A percentile compares a stretch with the other conserved stretches of the same genome.
phyloP scores from a whole-genome alignment of 1,284 basidiomycete species.

The Hemileia vastatrix region DNA sequence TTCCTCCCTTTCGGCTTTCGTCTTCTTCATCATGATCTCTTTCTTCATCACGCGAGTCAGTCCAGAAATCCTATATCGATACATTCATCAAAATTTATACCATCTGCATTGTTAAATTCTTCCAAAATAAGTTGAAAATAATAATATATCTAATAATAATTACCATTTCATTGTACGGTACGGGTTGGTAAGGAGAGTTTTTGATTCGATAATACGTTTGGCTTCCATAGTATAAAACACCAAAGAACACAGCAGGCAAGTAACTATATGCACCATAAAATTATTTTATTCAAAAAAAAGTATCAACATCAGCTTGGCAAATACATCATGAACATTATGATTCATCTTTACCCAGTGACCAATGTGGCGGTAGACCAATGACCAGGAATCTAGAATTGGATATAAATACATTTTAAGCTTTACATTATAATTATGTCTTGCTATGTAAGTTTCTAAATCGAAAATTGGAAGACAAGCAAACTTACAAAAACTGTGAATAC shows the following conservation, averaged over 20 bases:
- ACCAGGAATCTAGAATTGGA: slow-evolving; percentile 60
- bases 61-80: slow-evolving; percentile 12
- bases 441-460: slow-evolving; percentile 55
- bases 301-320: neutral
- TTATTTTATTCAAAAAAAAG: neutral
- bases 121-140: too few relatives aligned
- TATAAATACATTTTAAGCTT: too few relatives aligned
- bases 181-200: neutral
- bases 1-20: too few relatives aligned
- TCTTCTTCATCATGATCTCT: slow-evolving; percentile 13
- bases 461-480: neutral
- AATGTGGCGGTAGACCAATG: slow-evolving; percentile 33
- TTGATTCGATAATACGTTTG: neutral
- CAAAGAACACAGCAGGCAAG: neutral
- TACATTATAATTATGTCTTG: too few relatives aligned
- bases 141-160: neutral
- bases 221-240: slow-evolving; percentile 3
- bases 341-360: slow-evolving; percentile 27
- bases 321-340: neutral
- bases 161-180: slow-evolving; percentile 9
- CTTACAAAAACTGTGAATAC: slow-evolving; percentile 24
- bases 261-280: neutral
- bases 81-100: too few relatives aligned
- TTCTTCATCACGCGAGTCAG: slow-evolving; percentile 10
- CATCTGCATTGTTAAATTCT: too few relatives aligned